Base-by-base conservation (phyloP, 2,329 filamentous ascomycete genomes). In the Exophiala calicioides region DNA sequence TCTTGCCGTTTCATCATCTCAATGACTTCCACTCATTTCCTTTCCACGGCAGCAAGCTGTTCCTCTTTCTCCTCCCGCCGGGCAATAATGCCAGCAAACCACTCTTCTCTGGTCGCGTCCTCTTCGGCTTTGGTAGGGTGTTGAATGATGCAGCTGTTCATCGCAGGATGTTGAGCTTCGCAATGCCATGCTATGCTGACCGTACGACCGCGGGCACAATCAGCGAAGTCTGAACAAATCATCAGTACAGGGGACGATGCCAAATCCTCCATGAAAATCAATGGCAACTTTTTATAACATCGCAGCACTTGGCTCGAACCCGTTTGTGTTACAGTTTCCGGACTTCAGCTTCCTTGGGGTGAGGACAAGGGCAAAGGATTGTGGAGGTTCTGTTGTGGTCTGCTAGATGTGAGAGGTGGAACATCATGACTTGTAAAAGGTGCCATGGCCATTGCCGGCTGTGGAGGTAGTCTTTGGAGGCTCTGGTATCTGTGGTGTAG, bases 81-180 rank as follows among this genome's bases (percentile, higher is more conserved):
- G 70, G 89, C 81, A 58, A 88, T 75, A 40, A 88, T 79, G 55
- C 80, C 77, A 40, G 82, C 81, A 67, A 97, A 97, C 93, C 93
- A 98, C 65, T 97, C 90, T 68, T 90, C 87, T 41, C 93, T 77
- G 55, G 93, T 93, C 18, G 82, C 83, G 71, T 98, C 93, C 68
- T 94, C 80, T 66, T 94, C 88, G 44, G 79, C 82, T 55, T 84
- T 86, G 55, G 88, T 95, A 44, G 91, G 90, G 71, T 94, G 85
- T 55, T 88, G 94, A 58, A 90, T 77, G 90, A 98, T 96, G 74
- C 93, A 98, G 52, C 75, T 77, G 72, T 98, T 98, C 93, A 98
- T 98, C 26, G 78, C 76, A 53, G 85, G 82, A 61, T 90, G 86
- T 63, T 90, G 79, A 37, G 78, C 71, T 43, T 89, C 85, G 74